Conservation (phyloP, 805 yeast genomes). For the Candida mattraensis region DNA sequence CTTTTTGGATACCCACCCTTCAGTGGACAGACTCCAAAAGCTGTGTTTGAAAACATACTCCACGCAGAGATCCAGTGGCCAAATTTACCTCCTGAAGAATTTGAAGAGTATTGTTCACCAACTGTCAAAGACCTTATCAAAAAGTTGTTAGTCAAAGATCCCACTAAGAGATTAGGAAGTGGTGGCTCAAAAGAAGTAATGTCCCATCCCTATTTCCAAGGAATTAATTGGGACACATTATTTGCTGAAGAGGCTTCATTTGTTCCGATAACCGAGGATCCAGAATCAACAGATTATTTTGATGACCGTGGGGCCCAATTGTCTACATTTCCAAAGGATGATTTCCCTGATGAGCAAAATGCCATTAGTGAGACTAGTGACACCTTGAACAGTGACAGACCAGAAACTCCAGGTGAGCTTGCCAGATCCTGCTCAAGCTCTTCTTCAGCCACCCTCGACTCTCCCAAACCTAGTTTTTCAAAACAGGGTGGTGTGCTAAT, state of each 20-base stretch:
- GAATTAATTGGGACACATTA: conserved; percentile 71
- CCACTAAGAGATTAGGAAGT: conserved; percentile 68
- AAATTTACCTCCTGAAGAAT: conserved; percentile 53
- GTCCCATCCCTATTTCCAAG: conserved; percentile 72
- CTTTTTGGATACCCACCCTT: conserved; percentile 94
- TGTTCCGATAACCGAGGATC: conserved; percentile 74
- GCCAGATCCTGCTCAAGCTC: conserved; percentile 26
- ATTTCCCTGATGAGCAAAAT: conserved; percentile 24
- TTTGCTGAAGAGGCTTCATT: conserved; percentile 76
- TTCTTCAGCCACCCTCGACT: conserved; percentile 29
- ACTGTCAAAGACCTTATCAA: conserved; percentile 74
- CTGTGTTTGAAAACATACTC: conserved; percentile 80
- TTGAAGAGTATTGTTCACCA: conserved; percentile 50
- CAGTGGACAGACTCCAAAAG: conserved; percentile 75
- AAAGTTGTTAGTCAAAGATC: conserved; percentile 62
- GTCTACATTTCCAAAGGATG: conserved; percentile 55
- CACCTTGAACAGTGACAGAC: conserved; percentile 3
- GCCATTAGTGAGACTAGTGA: conserved; percentile 10
- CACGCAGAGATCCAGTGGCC: conserved; percentile 86
- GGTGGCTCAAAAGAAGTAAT: conserved; percentile 79
- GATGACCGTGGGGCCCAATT: conserved; percentile 86
- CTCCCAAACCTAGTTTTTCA: conserved; percentile 29
- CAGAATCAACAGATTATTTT: conserved; percentile 88
- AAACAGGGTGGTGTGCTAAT: conserved; percentile 24
- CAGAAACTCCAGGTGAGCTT: background rate